Conservation (phyloP, 1,284 basidiomycete species). For the Sanguinoderma infundibulare region DNA sequence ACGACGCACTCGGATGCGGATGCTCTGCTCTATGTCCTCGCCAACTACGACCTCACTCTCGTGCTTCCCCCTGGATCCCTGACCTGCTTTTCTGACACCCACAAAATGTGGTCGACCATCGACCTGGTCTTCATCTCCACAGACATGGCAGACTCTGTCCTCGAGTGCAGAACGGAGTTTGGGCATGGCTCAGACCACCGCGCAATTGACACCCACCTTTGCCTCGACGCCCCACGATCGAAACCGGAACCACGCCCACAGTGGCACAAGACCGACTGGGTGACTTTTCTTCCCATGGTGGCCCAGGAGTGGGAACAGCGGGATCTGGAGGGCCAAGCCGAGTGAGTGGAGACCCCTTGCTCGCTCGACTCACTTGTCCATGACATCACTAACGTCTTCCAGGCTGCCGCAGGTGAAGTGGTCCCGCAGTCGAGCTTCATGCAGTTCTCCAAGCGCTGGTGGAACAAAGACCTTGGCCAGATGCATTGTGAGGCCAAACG, state of each 20-base stretch:
- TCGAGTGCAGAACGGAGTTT: not conserved
- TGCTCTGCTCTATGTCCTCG: not conserved
- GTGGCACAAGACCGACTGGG: not conserved
- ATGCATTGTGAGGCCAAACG: not conserved
- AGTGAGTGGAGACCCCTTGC: not conserved
- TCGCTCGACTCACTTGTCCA: not conserved
- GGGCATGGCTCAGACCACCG: not conserved
- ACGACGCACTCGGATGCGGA: not conserved
- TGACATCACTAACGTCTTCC: not conserved
- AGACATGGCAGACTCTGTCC: not conserved
- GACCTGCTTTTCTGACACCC: not conserved
- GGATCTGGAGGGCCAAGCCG: not conserved
- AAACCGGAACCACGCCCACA: too few species aligned
- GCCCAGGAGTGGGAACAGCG: rapidly evolving
- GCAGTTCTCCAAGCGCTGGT: conserved; percentile 14
- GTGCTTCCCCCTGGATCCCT: not conserved
- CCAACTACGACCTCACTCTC: not conserved
- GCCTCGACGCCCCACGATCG: not conserved
- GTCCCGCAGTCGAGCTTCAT: too few species aligned
- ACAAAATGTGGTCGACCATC: not conserved
- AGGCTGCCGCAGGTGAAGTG: too few species aligned
- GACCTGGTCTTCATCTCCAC: not conserved
- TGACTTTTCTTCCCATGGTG: not conserved
- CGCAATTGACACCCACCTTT: not conserved
- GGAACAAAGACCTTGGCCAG: conserved; percentile 5